phyloP scores from a whole-genome alignment of 2,329 filamentous ascomycete genomes.

The Aurifilum marmelostoma region DNA sequence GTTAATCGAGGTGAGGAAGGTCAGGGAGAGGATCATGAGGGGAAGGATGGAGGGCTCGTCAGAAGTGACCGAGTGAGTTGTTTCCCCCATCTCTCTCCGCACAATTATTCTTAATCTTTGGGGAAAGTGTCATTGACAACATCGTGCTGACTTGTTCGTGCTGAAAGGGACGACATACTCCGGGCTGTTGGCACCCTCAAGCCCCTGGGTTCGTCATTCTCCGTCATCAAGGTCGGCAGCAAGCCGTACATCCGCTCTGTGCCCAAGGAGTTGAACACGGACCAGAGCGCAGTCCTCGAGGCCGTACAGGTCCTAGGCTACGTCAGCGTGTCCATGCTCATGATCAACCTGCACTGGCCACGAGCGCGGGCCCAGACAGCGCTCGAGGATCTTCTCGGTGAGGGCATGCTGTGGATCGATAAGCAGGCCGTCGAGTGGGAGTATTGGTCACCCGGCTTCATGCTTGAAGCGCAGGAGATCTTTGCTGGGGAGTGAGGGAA shows the following conservation, averaged over 20 bases:
- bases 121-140: too few relatives aligned
- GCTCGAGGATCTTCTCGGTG: slow-evolving; percentile 84
- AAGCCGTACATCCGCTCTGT: slow-evolving; percentile 89
- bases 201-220: slow-evolving; percentile 87
- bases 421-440: slow-evolving; percentile 83
- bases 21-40: slow-evolving; percentile 73
- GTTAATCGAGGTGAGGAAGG: slow-evolving; percentile 81
- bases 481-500: slow-evolving; percentile 22
- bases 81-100: not conserved
- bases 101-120: not conserved
- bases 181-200: slow-evolving; percentile 85
- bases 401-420: slow-evolving; percentile 94
- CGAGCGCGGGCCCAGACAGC: slow-evolving; percentile 83
- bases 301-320: slow-evolving; percentile 88
- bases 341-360: slow-evolving; percentile 85
- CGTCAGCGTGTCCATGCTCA: slow-evolving; percentile 86
- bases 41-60: slow-evolving; percentile 76
- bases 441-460: slow-evolving; percentile 88
- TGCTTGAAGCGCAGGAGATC: slow-evolving; percentile 50
- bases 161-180: slow-evolving; percentile 77
- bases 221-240: slow-evolving; percentile 79
- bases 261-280: slow-evolving; percentile 91
- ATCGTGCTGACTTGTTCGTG: slow-evolving; percentile 4
- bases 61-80: slow-evolving; percentile 73
- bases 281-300: slow-evolving; percentile 91